Evolutionary conservation across 2,329 filamentous ascomycete genomes (phyloP).

Genomic region (Hirsutella thompsonii): DNA sequence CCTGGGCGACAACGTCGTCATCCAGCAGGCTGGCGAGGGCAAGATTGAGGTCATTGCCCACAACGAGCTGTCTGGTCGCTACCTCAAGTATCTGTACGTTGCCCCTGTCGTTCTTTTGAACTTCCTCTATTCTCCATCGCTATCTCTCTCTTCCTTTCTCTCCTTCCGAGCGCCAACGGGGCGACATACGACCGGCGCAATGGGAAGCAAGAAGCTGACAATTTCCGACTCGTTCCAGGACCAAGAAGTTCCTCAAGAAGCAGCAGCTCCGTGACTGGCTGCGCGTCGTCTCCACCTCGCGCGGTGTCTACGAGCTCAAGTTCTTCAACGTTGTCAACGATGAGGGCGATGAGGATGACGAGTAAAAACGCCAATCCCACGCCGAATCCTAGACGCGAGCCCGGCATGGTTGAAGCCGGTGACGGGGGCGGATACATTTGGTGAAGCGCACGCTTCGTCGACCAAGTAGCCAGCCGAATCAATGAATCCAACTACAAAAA

Average conservation of each 20-base stretch:
- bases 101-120: too few species aligned
- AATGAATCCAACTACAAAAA: too few species aligned
- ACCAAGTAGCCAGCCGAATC: too few species aligned
- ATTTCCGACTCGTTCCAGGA: conserved; percentile 38
- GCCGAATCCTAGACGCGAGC: neutral
- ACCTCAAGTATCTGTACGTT: conserved; percentile 99
- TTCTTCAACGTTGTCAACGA: conserved; percentile 99
- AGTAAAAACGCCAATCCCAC: conserved; percentile 27
- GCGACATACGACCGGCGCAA: too few species aligned
- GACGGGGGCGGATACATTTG: neutral
- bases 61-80: conserved; percentile 96
- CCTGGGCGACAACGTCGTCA: conserved; percentile 84
- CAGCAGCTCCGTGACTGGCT: conserved; percentile 99
- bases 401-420: neutral
- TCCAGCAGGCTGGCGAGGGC: conserved; percentile 85
- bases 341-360: conserved; percentile 94
- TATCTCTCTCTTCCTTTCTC: too few species aligned
- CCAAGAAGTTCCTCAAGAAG: conserved; percentile 99
- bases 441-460: neutral
- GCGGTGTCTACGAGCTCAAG: conserved; percentile 98
- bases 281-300: conserved; percentile 93
- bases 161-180: too few species aligned
- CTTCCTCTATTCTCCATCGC: too few species aligned
- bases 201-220: neutral
- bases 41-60: conserved; percentile 97